Percentiles rank a stretch among this genome's conserved stretches.
These are phyloP conservation scores for Durio zibethinus DNA, from an alignment of 345 rosid species.

Conservation along the genomic window DNA sequence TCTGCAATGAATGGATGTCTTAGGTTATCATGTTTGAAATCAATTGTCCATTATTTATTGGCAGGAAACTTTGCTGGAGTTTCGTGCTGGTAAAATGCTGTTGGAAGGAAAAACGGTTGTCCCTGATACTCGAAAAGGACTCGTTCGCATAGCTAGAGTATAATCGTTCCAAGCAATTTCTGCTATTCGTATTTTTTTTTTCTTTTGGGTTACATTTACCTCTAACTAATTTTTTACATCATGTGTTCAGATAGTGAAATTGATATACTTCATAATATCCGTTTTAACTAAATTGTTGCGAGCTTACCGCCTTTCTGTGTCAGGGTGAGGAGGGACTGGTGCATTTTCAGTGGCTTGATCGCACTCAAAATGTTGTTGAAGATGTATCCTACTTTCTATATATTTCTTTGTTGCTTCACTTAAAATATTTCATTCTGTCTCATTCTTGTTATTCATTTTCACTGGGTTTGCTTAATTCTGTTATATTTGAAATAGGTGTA, in stretches of 20 bases:
- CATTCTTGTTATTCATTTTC: not conserved
- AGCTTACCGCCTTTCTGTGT: not conserved
- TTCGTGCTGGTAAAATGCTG: constrained; percentile 96
- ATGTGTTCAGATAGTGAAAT: not conserved
- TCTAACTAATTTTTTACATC: not conserved
- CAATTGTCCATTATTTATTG: not conserved
- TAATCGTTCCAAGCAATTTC: not conserved
- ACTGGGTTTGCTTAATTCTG: not conserved
- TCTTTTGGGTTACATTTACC: not conserved
- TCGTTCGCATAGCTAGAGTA: constrained; percentile 82
- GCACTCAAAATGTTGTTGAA: constrained; percentile 56
- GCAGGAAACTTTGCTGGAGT: constrained; percentile 81
- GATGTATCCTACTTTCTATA: constrained; percentile 64
- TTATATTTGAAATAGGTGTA: not conserved
- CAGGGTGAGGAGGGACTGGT: constrained; percentile 88
- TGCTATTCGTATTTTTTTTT: not conserved
- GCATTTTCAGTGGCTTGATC: constrained; percentile 98
- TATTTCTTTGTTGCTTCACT: not conserved
- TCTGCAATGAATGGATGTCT: not conserved
- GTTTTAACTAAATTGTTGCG: not conserved
- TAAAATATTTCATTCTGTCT: not conserved
- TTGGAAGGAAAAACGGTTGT: constrained; percentile 76
- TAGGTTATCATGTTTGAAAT: not conserved
- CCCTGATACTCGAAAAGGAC: constrained; percentile 88
- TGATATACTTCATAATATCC: not conserved